Conservation (phyloP, 2,329 filamentous ascomycete genomes). For the Colletotrichum incanum region DNA sequence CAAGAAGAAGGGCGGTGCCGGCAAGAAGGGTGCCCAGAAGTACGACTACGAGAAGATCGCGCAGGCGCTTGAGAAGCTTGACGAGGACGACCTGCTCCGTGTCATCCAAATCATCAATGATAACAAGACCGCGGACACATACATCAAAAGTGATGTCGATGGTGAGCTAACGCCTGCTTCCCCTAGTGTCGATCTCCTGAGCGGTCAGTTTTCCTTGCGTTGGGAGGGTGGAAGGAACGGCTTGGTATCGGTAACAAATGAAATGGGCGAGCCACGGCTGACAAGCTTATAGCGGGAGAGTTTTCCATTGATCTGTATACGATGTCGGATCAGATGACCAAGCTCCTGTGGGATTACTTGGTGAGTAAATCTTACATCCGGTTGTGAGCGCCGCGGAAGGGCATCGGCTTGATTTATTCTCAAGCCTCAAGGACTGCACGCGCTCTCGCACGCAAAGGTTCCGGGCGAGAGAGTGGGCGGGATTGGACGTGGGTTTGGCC, state of each 20-base stretch:
- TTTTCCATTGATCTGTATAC: slow-evolving; percentile 99
- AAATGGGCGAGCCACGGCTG: slow-evolving; percentile 50
- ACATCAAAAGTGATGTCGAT: slow-evolving; percentile 97
- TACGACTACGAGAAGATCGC: slow-evolving; percentile 97
- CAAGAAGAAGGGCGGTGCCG: slow-evolving; percentile 75
- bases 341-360: slow-evolving; percentile 94
- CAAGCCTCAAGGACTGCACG: slow-evolving; percentile 6
- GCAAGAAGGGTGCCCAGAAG: slow-evolving; percentile 84
- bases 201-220: slow-evolving; percentile 43
- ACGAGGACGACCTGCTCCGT: slow-evolving; percentile 93
- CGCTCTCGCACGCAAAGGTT: neutral
- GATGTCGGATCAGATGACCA: slow-evolving; percentile 89
- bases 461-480: neutral
- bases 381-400: slow-evolving; percentile 9
- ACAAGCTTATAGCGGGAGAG: slow-evolving; percentile 79
- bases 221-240: slow-evolving; percentile 15
- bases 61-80: slow-evolving; percentile 88
- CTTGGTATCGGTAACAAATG: slow-evolving; percentile 13
- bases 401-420: neutral
- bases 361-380: slow-evolving; percentile 52
- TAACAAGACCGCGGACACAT: slow-evolving; percentile 93
- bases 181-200: slow-evolving; percentile 37
- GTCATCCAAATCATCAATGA: slow-evolving; percentile 99
- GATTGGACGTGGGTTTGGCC: neutral
- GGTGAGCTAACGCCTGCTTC: slow-evolving; percentile 70